Base-by-base conservation (phyloP, 805 yeast genomes). In the Nakazawaea siamensis region DNA sequence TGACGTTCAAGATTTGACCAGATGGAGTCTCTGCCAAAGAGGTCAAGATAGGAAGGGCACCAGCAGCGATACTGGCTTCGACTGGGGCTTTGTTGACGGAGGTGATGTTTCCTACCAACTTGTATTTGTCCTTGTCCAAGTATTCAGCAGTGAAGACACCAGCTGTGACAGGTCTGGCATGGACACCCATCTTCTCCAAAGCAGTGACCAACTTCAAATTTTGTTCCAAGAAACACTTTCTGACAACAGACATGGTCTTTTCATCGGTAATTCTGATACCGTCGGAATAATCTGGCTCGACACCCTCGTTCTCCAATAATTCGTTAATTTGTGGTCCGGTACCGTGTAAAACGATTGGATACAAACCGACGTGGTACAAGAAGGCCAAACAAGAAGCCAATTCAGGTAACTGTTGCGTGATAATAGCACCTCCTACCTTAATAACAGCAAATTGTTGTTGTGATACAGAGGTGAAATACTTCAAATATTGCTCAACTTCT, bases 261-360 rank as follows among this genome's bases (percentile, higher is more conserved):
- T 83, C 80, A 57, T 92, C 94, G 18, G 99, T 92, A 55, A 92
- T 85, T 53, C 99, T 76, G 50, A 92, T 92, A 7, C 99, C 99
- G 53, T 92, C 97, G 42, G 80, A 81, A 57, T 92, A 92, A 45
- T 84, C 86, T 4, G 99, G 97, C 57, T 84, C 97, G 21, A 92
- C 85, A 27, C 96, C 96, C 58, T 85, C 94, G 34, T 78, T 79
- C 59, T 92, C 98, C 40, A 92, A 70, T 47, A 87, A 74, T 51
- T 83, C 94, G 56, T 92, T 92, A 63, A 92, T 92, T 62, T 92
- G 99, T 5, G 99, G 99, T 14, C 99, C 99, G 1, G 98, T 92
- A 19, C 99, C 99, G 55, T 92, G 99, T 39, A 92, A 70, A 8
- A 92, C 95, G 43, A 92, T 87, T 18, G 99, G 99, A 51, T 87